Percentiles rank a stretch among this genome's conserved stretches.
Evolutionary conservation across 768 basidiomycete species (phyloP).

Genomic region (Lentinula guzmanii): DNA sequence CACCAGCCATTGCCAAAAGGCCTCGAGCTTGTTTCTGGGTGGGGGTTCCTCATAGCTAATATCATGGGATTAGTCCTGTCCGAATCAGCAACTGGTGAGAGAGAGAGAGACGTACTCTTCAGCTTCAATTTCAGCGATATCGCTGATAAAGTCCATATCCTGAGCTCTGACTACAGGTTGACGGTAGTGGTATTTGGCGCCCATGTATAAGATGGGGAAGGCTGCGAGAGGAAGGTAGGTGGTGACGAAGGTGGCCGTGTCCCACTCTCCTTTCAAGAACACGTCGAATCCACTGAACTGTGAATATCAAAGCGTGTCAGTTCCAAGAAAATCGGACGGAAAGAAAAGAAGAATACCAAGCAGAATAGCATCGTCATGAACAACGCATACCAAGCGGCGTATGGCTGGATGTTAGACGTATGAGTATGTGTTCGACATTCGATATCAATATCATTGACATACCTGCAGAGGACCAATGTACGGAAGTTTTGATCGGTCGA

Average conservation of each 20-base stretch:
- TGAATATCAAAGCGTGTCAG: background rate
- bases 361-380: conserved; percentile 43
- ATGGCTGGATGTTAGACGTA: conserved; percentile 43
- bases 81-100: background rate
- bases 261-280: conserved; percentile 51
- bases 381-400: conserved; percentile 57
- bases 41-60: conserved; percentile 60
- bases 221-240: conserved; percentile 69
- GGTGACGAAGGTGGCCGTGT: conserved; percentile 67
- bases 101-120: conserved; percentile 34
- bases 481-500: conserved; percentile 65
- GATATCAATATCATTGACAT: background rate
- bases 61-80: conserved; percentile 2
- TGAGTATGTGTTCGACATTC: background rate
- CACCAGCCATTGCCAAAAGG: conserved; percentile 79
- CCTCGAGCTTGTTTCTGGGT: conserved; percentile 61
- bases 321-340: background rate
- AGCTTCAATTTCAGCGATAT: conserved; percentile 65
- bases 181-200: conserved; percentile 49
- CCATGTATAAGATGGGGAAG: conserved; percentile 73
- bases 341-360: conserved; percentile 40
- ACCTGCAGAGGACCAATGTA: conserved; percentile 45
- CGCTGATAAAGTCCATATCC: conserved; percentile 83
- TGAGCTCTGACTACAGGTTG: conserved; percentile 36
- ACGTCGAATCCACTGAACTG: conserved; percentile 46